Conservation (phyloP, 202 grass and related monocot genomes). For the Carex arenaria region DNA sequence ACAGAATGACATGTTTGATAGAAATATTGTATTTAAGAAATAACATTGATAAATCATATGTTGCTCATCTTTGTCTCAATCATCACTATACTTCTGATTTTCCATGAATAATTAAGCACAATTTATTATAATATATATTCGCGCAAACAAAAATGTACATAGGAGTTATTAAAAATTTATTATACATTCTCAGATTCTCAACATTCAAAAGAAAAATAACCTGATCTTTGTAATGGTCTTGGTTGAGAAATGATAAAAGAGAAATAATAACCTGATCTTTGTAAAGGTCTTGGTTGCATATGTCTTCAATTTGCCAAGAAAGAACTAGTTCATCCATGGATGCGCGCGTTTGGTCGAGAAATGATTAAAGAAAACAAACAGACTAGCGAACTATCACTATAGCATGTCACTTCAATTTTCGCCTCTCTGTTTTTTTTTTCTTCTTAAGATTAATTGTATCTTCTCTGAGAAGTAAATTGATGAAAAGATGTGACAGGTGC, state of each 20-base stretch:
- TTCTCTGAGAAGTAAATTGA: no score
- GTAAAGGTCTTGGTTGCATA: conserved; percentile 41
- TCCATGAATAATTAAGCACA: background rate
- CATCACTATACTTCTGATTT: background rate
- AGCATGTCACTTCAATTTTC: background rate
- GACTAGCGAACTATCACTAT: background rate
- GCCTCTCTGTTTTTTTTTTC: no score
- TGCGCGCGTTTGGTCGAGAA: background rate
- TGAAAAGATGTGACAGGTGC: no score
- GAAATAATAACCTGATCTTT: conserved; percentile 11
- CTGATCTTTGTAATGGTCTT: no score
- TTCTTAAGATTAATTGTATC: no score
- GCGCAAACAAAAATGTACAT: no score
- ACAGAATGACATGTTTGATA: background rate
- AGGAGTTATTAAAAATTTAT: no score
- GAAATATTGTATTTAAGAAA: background rate
- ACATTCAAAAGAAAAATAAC: conserved; percentile 23
- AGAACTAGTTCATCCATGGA: conserved; percentile 50
- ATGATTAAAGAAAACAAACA: background rate
- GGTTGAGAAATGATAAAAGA: no score
- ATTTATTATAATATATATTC: no score
- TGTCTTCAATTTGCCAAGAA: conserved; percentile 52
- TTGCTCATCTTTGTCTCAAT: background rate
- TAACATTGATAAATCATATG: background rate
- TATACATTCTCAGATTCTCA: no score